Percentiles rank a stretch among this genome's conserved stretches.
Evolutionary conservation across 139 green algal genomes (phyloP).

Genomic region (Haematococcus sp.): DNA sequence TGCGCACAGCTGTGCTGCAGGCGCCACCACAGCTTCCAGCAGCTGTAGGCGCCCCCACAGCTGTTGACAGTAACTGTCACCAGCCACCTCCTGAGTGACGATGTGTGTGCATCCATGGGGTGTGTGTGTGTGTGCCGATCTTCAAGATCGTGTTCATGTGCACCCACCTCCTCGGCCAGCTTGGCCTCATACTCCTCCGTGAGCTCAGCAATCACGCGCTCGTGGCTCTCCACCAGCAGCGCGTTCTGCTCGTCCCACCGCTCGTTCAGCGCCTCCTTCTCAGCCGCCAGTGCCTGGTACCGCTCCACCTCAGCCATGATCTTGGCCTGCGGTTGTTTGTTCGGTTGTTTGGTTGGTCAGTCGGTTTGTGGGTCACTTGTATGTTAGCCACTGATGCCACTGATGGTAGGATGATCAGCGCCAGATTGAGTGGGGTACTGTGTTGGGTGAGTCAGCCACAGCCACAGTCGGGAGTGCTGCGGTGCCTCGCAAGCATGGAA

Average conservation of each 20-base stretch:
- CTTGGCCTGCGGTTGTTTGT: conserved; percentile 53
- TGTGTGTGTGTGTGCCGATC: too few relatives aligned
- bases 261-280: conserved; percentile 77
- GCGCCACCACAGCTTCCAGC: too few relatives aligned
- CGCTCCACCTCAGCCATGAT: conserved; percentile 87
- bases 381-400: too few relatives aligned
- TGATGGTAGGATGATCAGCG: background rate
- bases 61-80: too few relatives aligned
- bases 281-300: conserved; percentile 66
- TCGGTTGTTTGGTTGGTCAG: background rate
- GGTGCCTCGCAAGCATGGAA: too few relatives aligned
- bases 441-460: too few relatives aligned
- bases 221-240: conserved; percentile 77
- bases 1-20: too few relatives aligned
- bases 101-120: too few relatives aligned
- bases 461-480: too few relatives aligned
- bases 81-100: too few relatives aligned
- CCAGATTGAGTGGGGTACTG: background rate
- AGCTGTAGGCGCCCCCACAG: too few relatives aligned
- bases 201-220: conserved; percentile 78
- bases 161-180: conserved; percentile 55
- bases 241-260: conserved; percentile 83
- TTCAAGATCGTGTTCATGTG: too few relatives aligned
- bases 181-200: conserved; percentile 81
- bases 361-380: background rate